Conservation (phyloP, 1,139 yeast species). For the Kodamaea sp. region DNA sequence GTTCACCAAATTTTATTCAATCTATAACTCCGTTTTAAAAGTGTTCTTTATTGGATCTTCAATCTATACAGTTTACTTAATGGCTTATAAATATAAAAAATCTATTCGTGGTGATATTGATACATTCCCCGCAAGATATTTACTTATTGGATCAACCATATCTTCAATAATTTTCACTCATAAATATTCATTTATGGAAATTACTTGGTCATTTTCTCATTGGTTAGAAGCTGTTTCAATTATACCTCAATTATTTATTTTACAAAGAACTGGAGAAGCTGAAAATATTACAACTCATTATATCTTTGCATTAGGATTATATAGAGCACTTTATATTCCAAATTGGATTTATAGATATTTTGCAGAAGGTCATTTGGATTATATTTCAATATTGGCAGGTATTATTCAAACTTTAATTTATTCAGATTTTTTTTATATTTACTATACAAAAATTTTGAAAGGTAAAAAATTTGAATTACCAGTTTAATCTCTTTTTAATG, state of each 20-base stretch:
- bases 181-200: conserved; percentile 58
- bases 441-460: conserved; percentile 74
- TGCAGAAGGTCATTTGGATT: conserved; percentile 65
- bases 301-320: conserved; percentile 86
- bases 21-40: conserved; percentile 81
- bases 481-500: conserved; percentile 82
- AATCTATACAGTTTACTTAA: conserved; percentile 67
- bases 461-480: conserved; percentile 83
- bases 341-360: conserved; percentile 91
- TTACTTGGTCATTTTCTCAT: conserved; percentile 71
- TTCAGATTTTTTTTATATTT: conserved; percentile 92
- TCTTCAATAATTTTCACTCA: conserved; percentile 64
- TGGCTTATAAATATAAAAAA: conserved; percentile 60
- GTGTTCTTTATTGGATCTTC: conserved; percentile 74
- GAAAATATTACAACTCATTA: conserved; percentile 86
- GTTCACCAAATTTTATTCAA: conserved; percentile 54
- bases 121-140: conserved; percentile 71
- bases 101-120: conserved; percentile 55
- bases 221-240: conserved; percentile 93
- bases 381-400: conserved; percentile 74
- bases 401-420: conserved; percentile 79
- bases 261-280: conserved; percentile 88
- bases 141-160: conserved; percentile 60
- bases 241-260: conserved; percentile 84
- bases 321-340: conserved; percentile 85